Evolutionary conservation across 2,329 filamentous ascomycete species (phyloP), one percentile per base, ranked within the genome.

Genomic region (Sporothrix globosa): DNA sequence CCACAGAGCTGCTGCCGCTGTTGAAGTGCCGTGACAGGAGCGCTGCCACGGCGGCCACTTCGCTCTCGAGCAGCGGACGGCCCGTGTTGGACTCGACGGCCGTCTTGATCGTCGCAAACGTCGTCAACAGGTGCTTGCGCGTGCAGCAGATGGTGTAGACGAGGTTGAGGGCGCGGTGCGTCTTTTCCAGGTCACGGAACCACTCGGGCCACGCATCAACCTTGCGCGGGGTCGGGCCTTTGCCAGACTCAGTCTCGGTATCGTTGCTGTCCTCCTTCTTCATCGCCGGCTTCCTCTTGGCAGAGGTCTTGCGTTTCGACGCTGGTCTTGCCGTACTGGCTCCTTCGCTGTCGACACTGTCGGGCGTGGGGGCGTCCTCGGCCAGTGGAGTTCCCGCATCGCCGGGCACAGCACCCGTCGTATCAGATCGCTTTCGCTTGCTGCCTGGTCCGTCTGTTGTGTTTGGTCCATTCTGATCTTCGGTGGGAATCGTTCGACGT

Each of bases 111-210:
- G 91, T 97, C 19, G 96, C 91, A 74, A 97, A 93, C 0, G 95
- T 97, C 0, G 96, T 98, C 0, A 92, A 90, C 39, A 98, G 85
- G 76, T 98, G 92, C 78, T 97, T 97, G 60, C 96, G 89, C 0
- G 95, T 95, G 77, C 90, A 96, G 81, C 93, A 97, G 77, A 99
- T 98, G 0, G 96, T 98, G 76, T 93, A 97, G 0, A 98, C 93
- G 1, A 98, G 82, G 75, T 97, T 99, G 72, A 99, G 82, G 1
- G 96, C 95, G 72, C 89, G 87, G 78, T 98, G 92, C 0, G 90
- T 91, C 78, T 90, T 89, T 34, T 91, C 88, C 10, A 98, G 84
- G 54, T 84, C 83, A 70, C 88, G 90, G 79, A 98, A 92, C 60
- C 86, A 83, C 1, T 87, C 84, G 0, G 94, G 93, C 93, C 95